These are phyloP conservation scores for Ogataea sp. DNA, from an alignment of 805 yeast species.

Conservation along the genomic window DNA sequence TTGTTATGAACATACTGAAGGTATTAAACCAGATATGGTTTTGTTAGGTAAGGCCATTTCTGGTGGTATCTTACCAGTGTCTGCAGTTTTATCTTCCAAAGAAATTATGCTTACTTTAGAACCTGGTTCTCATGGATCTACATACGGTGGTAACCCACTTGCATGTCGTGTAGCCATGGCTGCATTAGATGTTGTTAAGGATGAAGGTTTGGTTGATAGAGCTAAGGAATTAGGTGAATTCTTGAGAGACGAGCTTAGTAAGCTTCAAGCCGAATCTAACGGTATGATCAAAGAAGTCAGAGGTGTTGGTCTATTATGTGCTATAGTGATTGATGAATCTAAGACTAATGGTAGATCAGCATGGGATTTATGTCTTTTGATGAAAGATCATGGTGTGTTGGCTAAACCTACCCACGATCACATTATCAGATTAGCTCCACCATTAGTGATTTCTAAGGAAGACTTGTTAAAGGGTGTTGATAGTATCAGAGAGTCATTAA, in stretches of 20 bases:
- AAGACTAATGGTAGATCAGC: slow-evolving; percentile 87
- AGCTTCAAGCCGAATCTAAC: slow-evolving; percentile 42
- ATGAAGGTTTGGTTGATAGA: slow-evolving; percentile 79
- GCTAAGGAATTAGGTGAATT: slow-evolving; percentile 63
- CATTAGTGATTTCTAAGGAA: slow-evolving; percentile 81
- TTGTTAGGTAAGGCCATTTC: slow-evolving; percentile 90
- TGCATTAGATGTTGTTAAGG: slow-evolving; percentile 82
- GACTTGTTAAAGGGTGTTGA: slow-evolving; percentile 79
- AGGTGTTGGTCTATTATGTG: slow-evolving; percentile 83
- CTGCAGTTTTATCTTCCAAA: slow-evolving; percentile 83
- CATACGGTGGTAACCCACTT: slow-evolving; percentile 96
- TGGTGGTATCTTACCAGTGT: slow-evolving; percentile 91
- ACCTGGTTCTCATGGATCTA: slow-evolving; percentile 96
- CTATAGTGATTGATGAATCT: slow-evolving; percentile 81
- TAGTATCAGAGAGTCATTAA: slow-evolving; percentile 55
- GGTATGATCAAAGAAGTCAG: slow-evolving; percentile 57
- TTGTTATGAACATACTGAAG: slow-evolving; percentile 76
- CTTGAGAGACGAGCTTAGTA: slow-evolving; percentile 50
- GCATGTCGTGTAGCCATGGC: slow-evolving; percentile 91
- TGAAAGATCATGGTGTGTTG: slow-evolving; percentile 82
- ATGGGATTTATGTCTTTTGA: slow-evolving; percentile 88
- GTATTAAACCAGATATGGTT: slow-evolving; percentile 82
- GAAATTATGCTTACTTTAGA: slow-evolving; percentile 85
- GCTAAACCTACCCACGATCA: slow-evolving; percentile 97
- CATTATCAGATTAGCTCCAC: slow-evolving; percentile 94